Conservation (phyloP, 208 protist species). For the Acanthamoeba quina region DNA sequence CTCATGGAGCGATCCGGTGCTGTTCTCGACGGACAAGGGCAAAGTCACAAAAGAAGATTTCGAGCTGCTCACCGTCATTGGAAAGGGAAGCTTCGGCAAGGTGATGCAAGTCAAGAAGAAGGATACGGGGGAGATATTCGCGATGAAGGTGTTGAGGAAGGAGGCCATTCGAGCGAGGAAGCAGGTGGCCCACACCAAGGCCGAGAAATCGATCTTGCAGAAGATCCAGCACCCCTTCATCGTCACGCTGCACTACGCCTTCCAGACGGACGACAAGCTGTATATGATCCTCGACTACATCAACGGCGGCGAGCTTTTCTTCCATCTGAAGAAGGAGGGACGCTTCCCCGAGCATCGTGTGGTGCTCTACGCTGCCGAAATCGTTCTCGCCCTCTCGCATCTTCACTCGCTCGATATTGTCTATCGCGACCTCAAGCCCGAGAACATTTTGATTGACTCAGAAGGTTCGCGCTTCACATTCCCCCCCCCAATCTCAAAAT, state of each 20-base stretch:
- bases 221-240: constrained; percentile 87
- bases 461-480: constrained; percentile 47
- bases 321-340: constrained; percentile 92
- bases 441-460: constrained; percentile 84
- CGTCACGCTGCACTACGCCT: constrained; percentile 96
- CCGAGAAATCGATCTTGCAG: constrained; percentile 89
- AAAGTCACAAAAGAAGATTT: constrained; percentile 87
- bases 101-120: constrained; percentile 88
- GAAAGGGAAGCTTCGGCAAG: constrained; percentile 90
- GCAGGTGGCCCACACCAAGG: constrained; percentile 86
- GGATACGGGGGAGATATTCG: constrained; percentile 86
- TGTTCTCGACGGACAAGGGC: constrained; percentile 80
- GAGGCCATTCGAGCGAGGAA: constrained; percentile 85
- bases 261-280: constrained; percentile 95
- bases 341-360: constrained; percentile 64
- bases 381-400: constrained; percentile 87
- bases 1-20: constrained; percentile 2
- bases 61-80: constrained; percentile 89
- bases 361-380: constrained; percentile 82
- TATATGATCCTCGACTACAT: constrained; percentile 96
- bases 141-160: constrained; percentile 91
- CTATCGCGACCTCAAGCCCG: constrained; percentile 87
- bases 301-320: constrained; percentile 95
- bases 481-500: background rate
- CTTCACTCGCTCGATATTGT: constrained; percentile 88